These are phyloP conservation scores for Mycena pura DNA, from an alignment of 768 basidiomycete genomes.

Conservation along the genomic window DNA sequence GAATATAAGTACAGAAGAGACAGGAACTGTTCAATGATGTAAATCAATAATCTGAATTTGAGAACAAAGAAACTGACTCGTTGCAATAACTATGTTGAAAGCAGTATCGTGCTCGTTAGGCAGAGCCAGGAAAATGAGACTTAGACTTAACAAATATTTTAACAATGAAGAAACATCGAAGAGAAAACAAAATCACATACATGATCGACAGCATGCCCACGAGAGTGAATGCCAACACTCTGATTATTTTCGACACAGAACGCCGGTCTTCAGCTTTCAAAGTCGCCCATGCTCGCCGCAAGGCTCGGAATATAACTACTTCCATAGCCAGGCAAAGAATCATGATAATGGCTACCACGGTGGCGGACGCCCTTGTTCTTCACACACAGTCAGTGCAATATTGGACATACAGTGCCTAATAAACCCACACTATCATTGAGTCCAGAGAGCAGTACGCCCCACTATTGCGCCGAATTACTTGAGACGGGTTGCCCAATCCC, in stretches of 20 bases:
- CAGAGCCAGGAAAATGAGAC: slow-evolving; percentile 10
- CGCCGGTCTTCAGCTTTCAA: slow-evolving; percentile 16
- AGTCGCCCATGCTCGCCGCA: slow-evolving; percentile 19
- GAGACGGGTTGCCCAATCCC: slow-evolving; percentile 7
- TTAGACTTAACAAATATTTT: slow-evolving; percentile 5
- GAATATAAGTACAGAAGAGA: slow-evolving; percentile 24
- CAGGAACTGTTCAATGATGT: slow-evolving; percentile 8
- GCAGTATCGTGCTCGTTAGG: background rate
- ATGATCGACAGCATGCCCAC: slow-evolving; percentile 27
- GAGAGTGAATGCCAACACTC: slow-evolving; percentile 24
- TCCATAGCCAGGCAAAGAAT: slow-evolving; percentile 14
- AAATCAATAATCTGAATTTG: background rate
- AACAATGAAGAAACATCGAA: too few relatives aligned
- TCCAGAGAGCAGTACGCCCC: slow-evolving; percentile 11
- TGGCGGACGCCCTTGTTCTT: slow-evolving; percentile 8
- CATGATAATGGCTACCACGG: slow-evolving; percentile 13
- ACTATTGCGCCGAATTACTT: background rate
- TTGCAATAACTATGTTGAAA: slow-evolving; percentile 24
- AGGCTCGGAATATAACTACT: slow-evolving; percentile 16
- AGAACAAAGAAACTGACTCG: slow-evolving; percentile 3
- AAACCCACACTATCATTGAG: background rate
- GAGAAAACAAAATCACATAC: background rate
- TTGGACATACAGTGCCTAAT: background rate
- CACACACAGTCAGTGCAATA: background rate
- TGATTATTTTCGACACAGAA: slow-evolving; percentile 11